A percentile compares a stretch with the other conserved stretches of the same genome.
These are phyloP conservation scores for Trichosporon ovoides DNA, from an alignment of 1,284 basidiomycete genomes.

Conservation along the genomic window DNA sequence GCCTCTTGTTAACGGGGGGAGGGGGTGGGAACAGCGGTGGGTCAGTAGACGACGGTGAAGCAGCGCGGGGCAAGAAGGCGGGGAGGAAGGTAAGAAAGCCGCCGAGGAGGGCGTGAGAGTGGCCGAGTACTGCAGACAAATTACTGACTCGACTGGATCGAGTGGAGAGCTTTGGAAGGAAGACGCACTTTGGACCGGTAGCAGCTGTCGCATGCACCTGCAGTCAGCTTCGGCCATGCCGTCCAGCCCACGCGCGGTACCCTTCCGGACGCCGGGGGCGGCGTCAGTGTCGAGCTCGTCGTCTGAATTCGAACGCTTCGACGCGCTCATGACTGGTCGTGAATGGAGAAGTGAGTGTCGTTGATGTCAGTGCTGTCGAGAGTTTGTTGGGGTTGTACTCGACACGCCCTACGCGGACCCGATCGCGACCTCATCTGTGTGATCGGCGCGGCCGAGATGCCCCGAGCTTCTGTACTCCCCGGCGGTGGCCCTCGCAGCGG, in stretches of 20 bases:
- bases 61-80: not conserved
- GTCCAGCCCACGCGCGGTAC: not conserved
- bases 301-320: not conserved
- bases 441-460: not conserved
- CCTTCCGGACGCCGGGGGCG: not conserved
- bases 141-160: no score
- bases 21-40: no score
- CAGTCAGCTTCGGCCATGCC: not conserved
- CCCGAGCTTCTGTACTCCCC: not conserved
- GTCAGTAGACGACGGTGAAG: no score
- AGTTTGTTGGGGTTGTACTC: no score
- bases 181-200: not conserved
- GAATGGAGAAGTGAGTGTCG: not conserved
- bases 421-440: not conserved
- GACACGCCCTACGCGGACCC: not conserved
- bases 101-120: no score
- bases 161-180: no score
- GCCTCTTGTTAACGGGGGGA: no score
- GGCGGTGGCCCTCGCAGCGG: not conserved
- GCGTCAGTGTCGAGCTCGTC: not conserved
- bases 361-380: no score
- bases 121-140: no score
- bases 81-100: not conserved
- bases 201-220: constrained; percentile 1
- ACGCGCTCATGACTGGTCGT: no score